phyloP scores from a whole-genome alignment of 2,329 filamentous ascomycete species.

The Ploettnerulaceae sp. region DNA sequence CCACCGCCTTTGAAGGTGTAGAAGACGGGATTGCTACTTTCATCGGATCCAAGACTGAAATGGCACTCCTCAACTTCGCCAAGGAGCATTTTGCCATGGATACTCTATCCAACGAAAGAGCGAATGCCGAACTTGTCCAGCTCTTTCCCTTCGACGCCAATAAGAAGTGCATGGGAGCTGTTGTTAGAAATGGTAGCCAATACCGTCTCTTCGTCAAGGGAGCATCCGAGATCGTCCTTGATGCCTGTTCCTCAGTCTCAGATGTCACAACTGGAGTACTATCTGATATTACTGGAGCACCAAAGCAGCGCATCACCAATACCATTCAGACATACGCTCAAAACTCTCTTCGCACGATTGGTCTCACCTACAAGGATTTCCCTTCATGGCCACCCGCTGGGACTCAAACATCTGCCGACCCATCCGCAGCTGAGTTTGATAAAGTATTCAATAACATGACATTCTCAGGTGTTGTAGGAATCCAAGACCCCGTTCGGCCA shows the following conservation, averaged over 20 bases:
- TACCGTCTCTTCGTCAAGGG: conserved; percentile 48
- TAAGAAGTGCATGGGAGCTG: conserved; percentile 66
- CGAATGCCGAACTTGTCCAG: conserved; percentile 54
- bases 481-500: conserved; percentile 66
- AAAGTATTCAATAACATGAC: conserved; percentile 67
- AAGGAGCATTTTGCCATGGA: conserved; percentile 61
- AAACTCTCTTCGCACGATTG: conserved; percentile 71
- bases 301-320: conserved; percentile 41
- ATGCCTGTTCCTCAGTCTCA: conserved; percentile 45
- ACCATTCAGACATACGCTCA: conserved; percentile 58
- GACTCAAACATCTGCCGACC: conserved; percentile 51
- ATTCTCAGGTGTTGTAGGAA: conserved; percentile 67
- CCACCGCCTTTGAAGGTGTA: conserved; percentile 63
- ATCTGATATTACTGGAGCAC: conserved; percentile 25
- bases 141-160: conserved; percentile 38
- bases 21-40: conserved; percentile 55
- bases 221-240: conserved; percentile 47
- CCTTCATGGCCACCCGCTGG: conserved; percentile 59
- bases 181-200: conserved; percentile 46
- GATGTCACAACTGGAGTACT: conserved; percentile 51
- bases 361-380: conserved; percentile 68
- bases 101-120: conserved; percentile 55
- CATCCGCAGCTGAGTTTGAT: conserved; percentile 58
- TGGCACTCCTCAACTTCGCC: conserved; percentile 66
- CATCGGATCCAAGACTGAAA: conserved; percentile 74